These are phyloP conservation scores for Zalerion maritima DNA, from an alignment of 495 filamentous ascomycete species.

Conservation along the genomic window DNA sequence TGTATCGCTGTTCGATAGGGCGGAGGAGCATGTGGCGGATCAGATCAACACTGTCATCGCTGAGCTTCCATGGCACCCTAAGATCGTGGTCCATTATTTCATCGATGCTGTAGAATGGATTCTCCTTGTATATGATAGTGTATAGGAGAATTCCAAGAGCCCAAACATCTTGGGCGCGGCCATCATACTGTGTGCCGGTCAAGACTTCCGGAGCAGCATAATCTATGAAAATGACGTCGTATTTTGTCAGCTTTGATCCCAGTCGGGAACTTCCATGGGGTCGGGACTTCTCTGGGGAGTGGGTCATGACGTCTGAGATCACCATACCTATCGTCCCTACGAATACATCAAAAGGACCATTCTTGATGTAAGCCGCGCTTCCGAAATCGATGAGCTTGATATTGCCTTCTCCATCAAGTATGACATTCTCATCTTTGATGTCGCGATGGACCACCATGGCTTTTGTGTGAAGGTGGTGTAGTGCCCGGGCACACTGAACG, in stretches of 20 bases:
- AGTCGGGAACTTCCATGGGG: no score
- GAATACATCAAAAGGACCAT: constrained; percentile 96
- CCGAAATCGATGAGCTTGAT: constrained; percentile 98
- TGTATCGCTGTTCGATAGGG: constrained; percentile 65
- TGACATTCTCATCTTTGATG: constrained; percentile 97
- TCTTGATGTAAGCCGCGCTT: constrained; percentile 95
- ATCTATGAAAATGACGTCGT: constrained; percentile 52
- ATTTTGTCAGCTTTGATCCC: no score
- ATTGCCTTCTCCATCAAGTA: constrained; percentile 85
- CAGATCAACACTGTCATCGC: constrained; percentile 79
- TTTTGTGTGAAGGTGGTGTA: constrained; percentile 84
- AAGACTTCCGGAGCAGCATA: constrained; percentile 96
- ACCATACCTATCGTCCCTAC: constrained; percentile 91
- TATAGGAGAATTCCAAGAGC: constrained; percentile 95
- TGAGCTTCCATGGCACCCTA: constrained; percentile 80
- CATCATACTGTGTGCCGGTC: constrained; percentile 82
- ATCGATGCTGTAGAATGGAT: constrained; percentile 97
- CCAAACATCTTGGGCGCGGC: constrained; percentile 97
- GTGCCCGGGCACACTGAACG: constrained; percentile 73
- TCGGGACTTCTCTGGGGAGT: no score
- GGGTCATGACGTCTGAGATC: no score
- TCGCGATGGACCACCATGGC: constrained; percentile 90
- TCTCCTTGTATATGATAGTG: constrained; percentile 98
- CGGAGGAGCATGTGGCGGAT: constrained; percentile 84
- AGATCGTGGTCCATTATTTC: constrained; percentile 97